Percentiles rank a stretch among this genome's conserved stretches.
phyloP scores from a whole-genome alignment of 2,329 filamentous ascomycete genomes.

The Penicillium sp. region DNA sequence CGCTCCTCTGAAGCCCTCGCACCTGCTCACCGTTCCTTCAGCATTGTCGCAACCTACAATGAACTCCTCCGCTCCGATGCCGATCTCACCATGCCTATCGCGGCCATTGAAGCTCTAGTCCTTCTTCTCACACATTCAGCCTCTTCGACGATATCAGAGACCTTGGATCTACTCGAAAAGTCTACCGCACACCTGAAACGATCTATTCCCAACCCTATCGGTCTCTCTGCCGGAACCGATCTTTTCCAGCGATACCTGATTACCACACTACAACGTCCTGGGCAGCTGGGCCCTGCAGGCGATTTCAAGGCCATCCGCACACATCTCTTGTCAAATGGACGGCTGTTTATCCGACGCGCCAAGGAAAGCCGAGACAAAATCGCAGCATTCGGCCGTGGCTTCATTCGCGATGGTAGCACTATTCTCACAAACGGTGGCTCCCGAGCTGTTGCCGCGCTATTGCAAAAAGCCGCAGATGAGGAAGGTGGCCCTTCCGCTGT shows the following conservation, averaged over 20 bases:
- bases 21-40: conserved; percentile 26
- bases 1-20: not conserved
- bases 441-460: conserved; percentile 73
- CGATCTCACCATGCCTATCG: conserved; percentile 91
- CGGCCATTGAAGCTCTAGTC: conserved; percentile 88
- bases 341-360: conserved; percentile 80
- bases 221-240: conserved; percentile 88
- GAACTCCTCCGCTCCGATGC: conserved; percentile 65
- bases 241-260: conserved; percentile 94
- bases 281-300: conserved; percentile 50
- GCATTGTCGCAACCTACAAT: conserved; percentile 65
- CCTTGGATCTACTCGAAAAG: conserved; percentile 75
- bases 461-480: conserved; percentile 70
- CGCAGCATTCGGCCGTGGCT: conserved; percentile 71
- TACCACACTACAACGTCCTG: conserved; percentile 60
- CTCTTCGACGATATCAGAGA: conserved; percentile 88
- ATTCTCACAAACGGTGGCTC: conserved; percentile 91
- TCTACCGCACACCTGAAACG: conserved; percentile 75
- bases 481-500: conserved; percentile 55
- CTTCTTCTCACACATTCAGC: conserved; percentile 75
- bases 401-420: conserved; percentile 73
- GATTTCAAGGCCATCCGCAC: conserved; percentile 80
- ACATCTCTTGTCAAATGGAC: conserved; percentile 80
- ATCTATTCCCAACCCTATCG: conserved; percentile 82
- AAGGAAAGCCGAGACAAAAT: conserved; percentile 83